phyloP scores from a whole-genome alignment of 1,284 basidiomycete species.

The Ganoderma sp. region DNA sequence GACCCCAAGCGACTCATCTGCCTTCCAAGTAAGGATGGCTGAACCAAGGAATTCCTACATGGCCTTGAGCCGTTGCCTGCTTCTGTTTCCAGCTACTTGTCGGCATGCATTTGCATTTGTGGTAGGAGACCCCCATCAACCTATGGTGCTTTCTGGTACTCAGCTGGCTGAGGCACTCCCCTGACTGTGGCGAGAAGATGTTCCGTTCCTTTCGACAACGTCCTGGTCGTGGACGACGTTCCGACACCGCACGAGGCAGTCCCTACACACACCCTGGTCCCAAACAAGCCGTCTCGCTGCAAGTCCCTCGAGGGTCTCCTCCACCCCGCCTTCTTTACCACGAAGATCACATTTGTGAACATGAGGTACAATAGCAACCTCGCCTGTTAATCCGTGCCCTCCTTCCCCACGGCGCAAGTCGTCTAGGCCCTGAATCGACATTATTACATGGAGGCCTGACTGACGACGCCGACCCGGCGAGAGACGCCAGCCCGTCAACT shows the following conservation, averaged over 20 bases:
- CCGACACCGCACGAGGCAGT: constrained; percentile 26
- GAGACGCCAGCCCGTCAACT: too few species aligned
- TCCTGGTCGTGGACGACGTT: constrained; percentile 33
- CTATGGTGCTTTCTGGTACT: constrained; percentile 32
- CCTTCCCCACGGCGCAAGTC: constrained; percentile 18
- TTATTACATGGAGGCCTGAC: not conserved
- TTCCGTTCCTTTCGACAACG: constrained; percentile 32
- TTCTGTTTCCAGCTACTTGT: constrained; percentile 30
- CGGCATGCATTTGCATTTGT: constrained; percentile 21
- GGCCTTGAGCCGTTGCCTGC: too few species aligned
- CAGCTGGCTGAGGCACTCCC: constrained; percentile 33
- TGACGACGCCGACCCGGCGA: too few species aligned
- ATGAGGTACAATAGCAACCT: too few species aligned
- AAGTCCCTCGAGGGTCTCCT: constrained; percentile 37
- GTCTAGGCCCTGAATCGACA: constrained; percentile 8
- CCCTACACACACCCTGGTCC: constrained; percentile 30
- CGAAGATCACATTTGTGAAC: constrained; percentile 16
- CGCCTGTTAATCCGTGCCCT: not conserved
- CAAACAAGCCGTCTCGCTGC: constrained; percentile 35
- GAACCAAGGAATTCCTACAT: constrained; percentile 20
- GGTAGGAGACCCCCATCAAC: constrained; percentile 28
- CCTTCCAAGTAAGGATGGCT: constrained; percentile 36
- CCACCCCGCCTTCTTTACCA: constrained; percentile 33
- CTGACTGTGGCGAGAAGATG: constrained; percentile 20
- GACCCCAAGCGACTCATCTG: constrained; percentile 37